phyloP scores from a whole-genome alignment of 495 filamentous ascomycete genomes.

The Neurospora sp. region DNA sequence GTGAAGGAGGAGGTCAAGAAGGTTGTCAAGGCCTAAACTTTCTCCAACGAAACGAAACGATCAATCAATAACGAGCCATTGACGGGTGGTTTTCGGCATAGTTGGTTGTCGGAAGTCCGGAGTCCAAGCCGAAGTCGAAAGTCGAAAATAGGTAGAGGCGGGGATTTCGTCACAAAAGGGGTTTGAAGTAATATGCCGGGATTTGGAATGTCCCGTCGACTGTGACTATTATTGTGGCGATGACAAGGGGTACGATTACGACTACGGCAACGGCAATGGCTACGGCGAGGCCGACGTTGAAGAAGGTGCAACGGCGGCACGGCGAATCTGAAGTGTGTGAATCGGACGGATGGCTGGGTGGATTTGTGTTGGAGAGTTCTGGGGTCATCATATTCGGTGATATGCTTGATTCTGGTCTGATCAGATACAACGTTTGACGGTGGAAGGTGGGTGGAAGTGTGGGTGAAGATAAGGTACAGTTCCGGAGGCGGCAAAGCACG shows the following conservation, averaged over 20 bases:
- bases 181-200: background rate
- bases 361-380: background rate
- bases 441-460: background rate
- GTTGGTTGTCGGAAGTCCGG: background rate
- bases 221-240: background rate
- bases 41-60: background rate
- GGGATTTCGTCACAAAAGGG: background rate
- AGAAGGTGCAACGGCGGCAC: background rate
- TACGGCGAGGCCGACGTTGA: background rate
- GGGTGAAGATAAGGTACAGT: background rate
- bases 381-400: background rate
- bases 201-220: background rate
- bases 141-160: background rate
- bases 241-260: background rate
- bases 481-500: background rate
- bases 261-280: background rate
- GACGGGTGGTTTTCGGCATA: background rate
- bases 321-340: background rate
- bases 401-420: background rate
- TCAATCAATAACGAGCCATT: background rate
- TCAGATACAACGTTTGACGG: background rate
- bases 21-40: conserved; percentile 11
- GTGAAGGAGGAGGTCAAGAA: conserved; percentile 35
- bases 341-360: background rate
- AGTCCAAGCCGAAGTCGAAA: background rate